Base-by-base conservation (phyloP, 2,329 filamentous ascomycete genomes). In the Lasiodiplodia citricola region DNA sequence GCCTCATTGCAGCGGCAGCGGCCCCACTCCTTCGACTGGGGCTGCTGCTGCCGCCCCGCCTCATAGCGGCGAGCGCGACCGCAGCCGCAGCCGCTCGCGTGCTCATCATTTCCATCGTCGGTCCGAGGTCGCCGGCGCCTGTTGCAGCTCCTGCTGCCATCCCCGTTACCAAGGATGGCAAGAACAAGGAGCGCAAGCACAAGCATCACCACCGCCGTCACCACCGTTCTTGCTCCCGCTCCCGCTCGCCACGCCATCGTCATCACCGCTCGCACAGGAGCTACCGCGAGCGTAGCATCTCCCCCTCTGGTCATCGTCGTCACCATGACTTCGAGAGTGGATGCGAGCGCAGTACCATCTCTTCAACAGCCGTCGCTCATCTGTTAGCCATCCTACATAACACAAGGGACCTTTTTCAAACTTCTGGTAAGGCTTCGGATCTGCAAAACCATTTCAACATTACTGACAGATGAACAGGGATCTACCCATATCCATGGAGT, bases 131-230 rank as follows among this genome's bases (percentile, higher is more conserved):
- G 55, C 14, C 37, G 6, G n/a, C 54, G n/a, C 55, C 31, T 16
- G 10, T 47, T 23, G 14, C 41, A 8, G 58, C 25, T n/a, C 54
- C 51, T 5, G 21, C 37, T 41, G 21, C 10, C 16, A 37, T 23
- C 11, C 37, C n/a, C 21, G 14, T 6, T 4, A 8, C 18, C 18
- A 63, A 67, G 28, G 38, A 56, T n/a, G 18, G 14, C 50, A 55
- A 47, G 37, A 35, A 8, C 31, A 35, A 16, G 16, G 65, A 67
- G 28, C 54, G 65, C n/a, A 55, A 35, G 25, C 52, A 58, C 44
- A 57, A 51, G 38, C 55, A 60, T 16, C 65, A 60, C 10, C 65
- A 67, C 28, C 28, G 65, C 14, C 65, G 65, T 21, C 41, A 58
- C 21, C 35, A 66, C 13, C 31, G 35, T 16, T 64, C 60, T 8